Percentiles rank a stretch among this genome's conserved stretches.
phyloP scores from a whole-genome alignment of 2,329 filamentous ascomycete genomes.

The Ophiostoma quercus region DNA sequence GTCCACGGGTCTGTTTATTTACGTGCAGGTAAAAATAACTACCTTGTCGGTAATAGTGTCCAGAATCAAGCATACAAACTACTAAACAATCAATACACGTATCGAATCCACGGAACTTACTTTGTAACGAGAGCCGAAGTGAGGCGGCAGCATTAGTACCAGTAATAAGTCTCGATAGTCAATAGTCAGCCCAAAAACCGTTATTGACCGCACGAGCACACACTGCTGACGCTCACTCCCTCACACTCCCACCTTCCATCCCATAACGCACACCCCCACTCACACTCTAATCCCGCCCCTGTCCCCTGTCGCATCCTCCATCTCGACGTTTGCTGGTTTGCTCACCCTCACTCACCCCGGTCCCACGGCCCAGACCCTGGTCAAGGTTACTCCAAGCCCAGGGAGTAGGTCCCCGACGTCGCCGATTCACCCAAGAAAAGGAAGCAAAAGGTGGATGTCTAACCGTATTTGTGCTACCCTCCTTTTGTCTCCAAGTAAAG shows the following conservation, averaged over 20 bases:
- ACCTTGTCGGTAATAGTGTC: not conserved
- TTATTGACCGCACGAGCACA: slow-evolving; percentile 10
- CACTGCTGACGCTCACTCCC: not conserved
- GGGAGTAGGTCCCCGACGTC: slow-evolving; percentile 7
- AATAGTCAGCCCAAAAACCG: not conserved
- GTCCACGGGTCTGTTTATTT: not conserved
- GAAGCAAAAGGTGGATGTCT: not conserved
- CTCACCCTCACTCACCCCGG: not conserved
- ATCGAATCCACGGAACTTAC: not conserved
- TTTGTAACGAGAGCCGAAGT: not conserved
- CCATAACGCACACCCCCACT: not conserved
- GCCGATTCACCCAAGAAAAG: not conserved
- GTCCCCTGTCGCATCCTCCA: not conserved
- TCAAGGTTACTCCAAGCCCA: slow-evolving; percentile 8
- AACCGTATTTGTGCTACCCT: not conserved
- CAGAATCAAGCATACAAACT: not conserved
- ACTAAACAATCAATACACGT: not conserved
- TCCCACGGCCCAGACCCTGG: slow-evolving; percentile 2
- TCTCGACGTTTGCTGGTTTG: not conserved
- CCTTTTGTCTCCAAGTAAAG: not conserved
- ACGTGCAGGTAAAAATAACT: not conserved
- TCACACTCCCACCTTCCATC: not conserved
- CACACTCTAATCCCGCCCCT: not conserved
- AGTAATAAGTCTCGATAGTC: not conserved
- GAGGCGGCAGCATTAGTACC: not conserved